Evolutionary conservation across 768 basidiomycete species (phyloP).

Genomic region (Terana coerulea): DNA sequence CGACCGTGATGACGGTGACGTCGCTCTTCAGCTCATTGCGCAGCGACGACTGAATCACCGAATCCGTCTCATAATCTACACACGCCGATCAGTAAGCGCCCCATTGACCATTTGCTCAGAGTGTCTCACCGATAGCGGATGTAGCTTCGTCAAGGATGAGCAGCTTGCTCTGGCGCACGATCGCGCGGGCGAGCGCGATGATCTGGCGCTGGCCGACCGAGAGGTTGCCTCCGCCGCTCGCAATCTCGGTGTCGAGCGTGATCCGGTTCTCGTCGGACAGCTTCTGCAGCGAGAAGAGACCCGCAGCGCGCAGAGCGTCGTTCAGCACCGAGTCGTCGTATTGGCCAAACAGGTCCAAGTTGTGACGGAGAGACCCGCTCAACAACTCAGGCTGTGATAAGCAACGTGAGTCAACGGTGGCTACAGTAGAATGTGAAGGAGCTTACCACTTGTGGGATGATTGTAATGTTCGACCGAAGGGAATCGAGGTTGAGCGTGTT

Average conservation of each 20-base stretch:
- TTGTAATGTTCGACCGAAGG: slow-evolving; percentile 50
- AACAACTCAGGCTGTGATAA: slow-evolving; percentile 34
- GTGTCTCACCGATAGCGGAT: slow-evolving; percentile 37
- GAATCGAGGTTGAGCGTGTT: slow-evolving; percentile 48
- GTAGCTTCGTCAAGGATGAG: slow-evolving; percentile 58
- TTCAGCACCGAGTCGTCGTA: slow-evolving; percentile 41
- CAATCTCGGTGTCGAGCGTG: slow-evolving; percentile 41
- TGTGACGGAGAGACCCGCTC: slow-evolving; percentile 41
- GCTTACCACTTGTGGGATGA: slow-evolving; percentile 54
- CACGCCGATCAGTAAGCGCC: background rate
- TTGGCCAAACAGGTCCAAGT: slow-evolving; percentile 48
- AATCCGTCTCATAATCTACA: slow-evolving; percentile 53
- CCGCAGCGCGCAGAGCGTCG: slow-evolving; percentile 37
- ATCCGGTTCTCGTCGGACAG: slow-evolving; percentile 33
- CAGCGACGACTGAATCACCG: slow-evolving; percentile 53
- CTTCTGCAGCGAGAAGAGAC: slow-evolving; percentile 28
- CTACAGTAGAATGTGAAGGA: background rate
- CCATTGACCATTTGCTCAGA: background rate
- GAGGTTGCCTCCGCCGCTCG: slow-evolving; percentile 41
- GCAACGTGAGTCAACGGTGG: slow-evolving; percentile 14
- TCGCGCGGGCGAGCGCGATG: slow-evolving; percentile 54
- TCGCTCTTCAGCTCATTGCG: slow-evolving; percentile 42
- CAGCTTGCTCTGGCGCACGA: slow-evolving; percentile 53
- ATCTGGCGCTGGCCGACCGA: slow-evolving; percentile 61
- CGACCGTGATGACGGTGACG: slow-evolving; percentile 54